These are phyloP conservation scores for Globisporangium mamillatum DNA, from an alignment of 352 stramenopile genomes.

Conservation along the genomic window DNA sequence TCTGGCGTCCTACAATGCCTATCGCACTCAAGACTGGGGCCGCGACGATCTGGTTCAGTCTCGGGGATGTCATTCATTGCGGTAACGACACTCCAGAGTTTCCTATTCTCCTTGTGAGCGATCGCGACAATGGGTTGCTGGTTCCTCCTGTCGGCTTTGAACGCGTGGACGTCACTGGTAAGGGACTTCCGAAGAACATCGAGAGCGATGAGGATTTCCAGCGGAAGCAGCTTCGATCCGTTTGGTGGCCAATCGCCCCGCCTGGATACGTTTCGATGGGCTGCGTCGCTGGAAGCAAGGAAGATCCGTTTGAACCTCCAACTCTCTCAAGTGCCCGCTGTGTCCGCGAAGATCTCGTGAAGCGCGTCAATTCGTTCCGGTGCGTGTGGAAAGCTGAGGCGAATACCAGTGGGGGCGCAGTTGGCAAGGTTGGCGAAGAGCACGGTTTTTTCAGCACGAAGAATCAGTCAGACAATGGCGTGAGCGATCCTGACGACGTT, in stretches of 20 bases:
- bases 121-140: conserved; percentile 49
- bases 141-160: conserved; percentile 72
- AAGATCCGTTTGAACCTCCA: conserved; percentile 73
- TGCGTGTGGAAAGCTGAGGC: conserved; percentile 65
- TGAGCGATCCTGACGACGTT: conserved; percentile 42
- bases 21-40: conserved; percentile 30
- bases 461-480: conserved; percentile 34
- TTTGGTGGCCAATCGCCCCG: conserved; percentile 84
- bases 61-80: conserved; percentile 70
- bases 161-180: conserved; percentile 78
- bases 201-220: conserved; percentile 72
- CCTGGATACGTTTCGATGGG: conserved; percentile 74
- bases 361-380: conserved; percentile 49
- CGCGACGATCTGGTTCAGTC: conserved; percentile 53
- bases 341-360: conserved; percentile 77
- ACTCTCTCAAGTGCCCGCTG: conserved; percentile 50
- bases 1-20: conserved; percentile 68
- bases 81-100: conserved; percentile 53
- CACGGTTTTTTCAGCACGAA: conserved; percentile 22
- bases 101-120: conserved; percentile 58
- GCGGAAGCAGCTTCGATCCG: conserved; percentile 75
- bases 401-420: conserved; percentile 25
- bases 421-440: conserved; percentile 20
- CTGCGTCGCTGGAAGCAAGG: conserved; percentile 76
- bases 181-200: conserved; percentile 75